Base-by-base conservation (phyloP, 2,329 filamentous ascomycete genomes). In the Phialophora macrospora region DNA sequence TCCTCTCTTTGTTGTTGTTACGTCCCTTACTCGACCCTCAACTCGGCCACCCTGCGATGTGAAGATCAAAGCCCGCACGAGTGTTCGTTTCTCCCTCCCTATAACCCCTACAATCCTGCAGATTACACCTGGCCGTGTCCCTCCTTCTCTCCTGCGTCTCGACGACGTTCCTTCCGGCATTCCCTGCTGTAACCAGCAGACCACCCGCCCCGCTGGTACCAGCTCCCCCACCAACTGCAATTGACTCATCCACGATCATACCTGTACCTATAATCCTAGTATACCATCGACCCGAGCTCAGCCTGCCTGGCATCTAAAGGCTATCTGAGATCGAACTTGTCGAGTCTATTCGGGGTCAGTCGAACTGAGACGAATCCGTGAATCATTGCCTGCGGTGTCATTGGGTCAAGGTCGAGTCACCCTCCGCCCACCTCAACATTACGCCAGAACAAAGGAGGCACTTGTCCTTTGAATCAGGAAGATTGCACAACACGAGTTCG, bases 101-200 rank as follows among this genome's bases (percentile, higher is more conserved):
- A 63, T 55, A 57, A 56, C 62, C 52, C 3, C 52, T 55, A 55
- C 52, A 4, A 41, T 17, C 30, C 38, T 55, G 55, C 54, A 28
- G 8, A 49, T 61, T 9, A 51, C 64, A 66, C 67, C 67, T 67
- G 64, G 67, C 62, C 64, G 67, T 67, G 67, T 69, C 63, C 58
- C 62, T 69, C 60, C 60, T 65, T 69, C 67, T 55, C 60, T 28
- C 55, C 34, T 55, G 17, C 65, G 62, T 69, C 65, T 67, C 64
- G 67, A 67, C 65, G 67, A 69, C 67, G 62, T 62, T 67, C 65
- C 55, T 67, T 67, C 62, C 60, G 38, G 49, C 67, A 64, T 65
- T 69, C 67, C 64, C 66, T 55, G 62, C 55, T 64, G 67, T 67
- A 59, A 63, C 64, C 38, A 49, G 67, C 67, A 44, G 51, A 64